These are phyloP conservation scores for Pseudopediastrum boryanum DNA, from an alignment of 139 green algal species.

Conservation along the genomic window DNA sequence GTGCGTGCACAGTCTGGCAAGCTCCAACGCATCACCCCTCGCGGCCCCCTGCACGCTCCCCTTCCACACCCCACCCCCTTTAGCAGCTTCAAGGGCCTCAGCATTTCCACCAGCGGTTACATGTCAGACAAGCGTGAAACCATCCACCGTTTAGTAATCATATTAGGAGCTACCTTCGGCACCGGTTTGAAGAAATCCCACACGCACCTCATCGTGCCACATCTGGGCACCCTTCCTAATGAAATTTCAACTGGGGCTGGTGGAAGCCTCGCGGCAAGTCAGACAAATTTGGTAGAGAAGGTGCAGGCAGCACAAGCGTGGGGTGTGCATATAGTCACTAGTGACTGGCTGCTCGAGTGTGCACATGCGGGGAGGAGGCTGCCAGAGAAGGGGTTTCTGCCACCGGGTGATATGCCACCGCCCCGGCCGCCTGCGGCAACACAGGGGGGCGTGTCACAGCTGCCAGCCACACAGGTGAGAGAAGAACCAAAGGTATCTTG, in stretches of 20 bases:
- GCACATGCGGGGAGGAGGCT: slow-evolving; percentile 8
- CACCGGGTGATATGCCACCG: slow-evolving; percentile 1
- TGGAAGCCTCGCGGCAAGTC: neutral
- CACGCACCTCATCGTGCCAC: slow-evolving; percentile 15
- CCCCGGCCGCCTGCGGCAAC: neutral
- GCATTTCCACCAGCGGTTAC: slow-evolving; percentile 2
- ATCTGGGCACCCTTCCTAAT: neutral
- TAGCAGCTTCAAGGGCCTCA: neutral
- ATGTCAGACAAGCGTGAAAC: neutral
- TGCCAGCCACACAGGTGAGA: neutral
- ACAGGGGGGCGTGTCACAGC: neutral
- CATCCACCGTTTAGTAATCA: neutral
- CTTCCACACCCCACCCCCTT: slow-evolving; percentile 17
- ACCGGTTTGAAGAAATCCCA: neutral
- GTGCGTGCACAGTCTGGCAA: neutral
- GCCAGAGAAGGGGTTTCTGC: neutral
- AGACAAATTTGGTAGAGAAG: slow-evolving; percentile 6
- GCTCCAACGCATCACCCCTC: slow-evolving; percentile 18
- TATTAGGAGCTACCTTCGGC: slow-evolving; percentile 9
- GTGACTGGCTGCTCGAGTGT: slow-evolving; percentile 30
- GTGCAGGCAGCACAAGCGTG: neutral
- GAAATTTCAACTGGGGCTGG: neutral
- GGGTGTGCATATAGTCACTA: slow-evolving; percentile 10
- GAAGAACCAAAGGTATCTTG: neutral
- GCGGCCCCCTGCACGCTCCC: slow-evolving; percentile 9